Percentiles rank a stretch among this genome's conserved stretches.
Evolutionary conservation across 2,329 filamentous ascomycete genomes (phyloP).

Genomic region (Phaeosphaeriaceae sp.): DNA sequence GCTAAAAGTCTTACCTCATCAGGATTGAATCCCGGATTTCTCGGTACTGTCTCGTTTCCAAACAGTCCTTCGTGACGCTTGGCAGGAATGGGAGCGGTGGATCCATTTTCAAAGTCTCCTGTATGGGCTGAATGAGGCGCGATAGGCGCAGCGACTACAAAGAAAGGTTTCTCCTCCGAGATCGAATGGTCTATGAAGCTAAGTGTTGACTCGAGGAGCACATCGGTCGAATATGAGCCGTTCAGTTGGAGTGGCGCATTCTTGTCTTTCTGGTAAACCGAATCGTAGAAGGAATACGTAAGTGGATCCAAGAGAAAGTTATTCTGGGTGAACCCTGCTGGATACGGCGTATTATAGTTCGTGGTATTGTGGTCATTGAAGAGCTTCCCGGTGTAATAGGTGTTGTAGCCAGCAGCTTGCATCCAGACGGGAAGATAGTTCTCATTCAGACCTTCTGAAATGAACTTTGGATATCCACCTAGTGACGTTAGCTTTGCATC

Average conservation of each 20-base stretch:
- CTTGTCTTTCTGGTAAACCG: slow-evolving; percentile 58
- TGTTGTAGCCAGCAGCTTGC: slow-evolving; percentile 71
- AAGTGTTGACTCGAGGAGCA: slow-evolving; percentile 65
- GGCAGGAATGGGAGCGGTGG: slow-evolving; percentile 65
- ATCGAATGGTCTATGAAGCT: slow-evolving; percentile 65
- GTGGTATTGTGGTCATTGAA: slow-evolving; percentile 68
- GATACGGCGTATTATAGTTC: slow-evolving; percentile 67
- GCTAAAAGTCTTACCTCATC: too few relatives aligned
- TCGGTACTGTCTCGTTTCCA: slow-evolving; percentile 63
- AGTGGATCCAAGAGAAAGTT: slow-evolving; percentile 7
- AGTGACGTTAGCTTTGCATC: too few relatives aligned
- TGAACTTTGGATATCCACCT: slow-evolving; percentile 71
- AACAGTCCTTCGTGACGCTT: slow-evolving; percentile 70
- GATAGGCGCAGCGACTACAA: slow-evolving; percentile 69
- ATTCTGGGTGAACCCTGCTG: slow-evolving; percentile 66
- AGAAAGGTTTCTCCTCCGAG: slow-evolving; percentile 64
- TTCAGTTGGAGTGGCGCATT: slow-evolving; percentile 60
- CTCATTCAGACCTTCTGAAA: slow-evolving; percentile 69
- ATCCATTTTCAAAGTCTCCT: too few relatives aligned
- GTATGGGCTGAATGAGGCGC: slow-evolving; percentile 73
- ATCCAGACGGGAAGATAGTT: slow-evolving; percentile 75
- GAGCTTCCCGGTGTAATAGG: slow-evolving; percentile 76
- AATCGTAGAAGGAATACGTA: too few relatives aligned
- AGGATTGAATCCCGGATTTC: slow-evolving; percentile 72
- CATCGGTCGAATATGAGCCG: slow-evolving; percentile 64